These are phyloP conservation scores for Pythium monospermum DNA, from an alignment of 352 stramenopile genomes.

Conservation along the genomic window DNA sequence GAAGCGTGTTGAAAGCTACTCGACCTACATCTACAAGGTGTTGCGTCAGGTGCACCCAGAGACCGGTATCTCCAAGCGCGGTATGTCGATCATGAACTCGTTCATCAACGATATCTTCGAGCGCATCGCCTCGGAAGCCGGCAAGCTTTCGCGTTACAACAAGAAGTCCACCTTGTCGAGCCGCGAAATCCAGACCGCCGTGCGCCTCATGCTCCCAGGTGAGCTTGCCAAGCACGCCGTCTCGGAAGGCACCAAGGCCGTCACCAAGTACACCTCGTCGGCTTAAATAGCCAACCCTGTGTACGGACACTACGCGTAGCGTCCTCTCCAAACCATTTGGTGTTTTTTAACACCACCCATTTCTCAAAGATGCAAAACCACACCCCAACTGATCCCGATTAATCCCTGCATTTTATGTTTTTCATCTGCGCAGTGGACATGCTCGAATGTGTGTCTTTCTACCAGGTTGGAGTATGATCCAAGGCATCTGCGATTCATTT, in stretches of 20 bases:
- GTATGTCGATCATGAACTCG: conserved; percentile 99
- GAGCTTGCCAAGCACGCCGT: conserved; percentile 97
- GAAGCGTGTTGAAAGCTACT: conserved; percentile 88
- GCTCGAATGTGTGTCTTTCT: no score
- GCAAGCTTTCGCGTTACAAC: conserved; percentile 96
- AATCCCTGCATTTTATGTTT: no score
- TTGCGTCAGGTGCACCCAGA: conserved; percentile 95
- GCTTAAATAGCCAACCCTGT: conserved; percentile 41
- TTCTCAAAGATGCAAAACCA: conserved; percentile 26
- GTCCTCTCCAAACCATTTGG: conserved; percentile 27
- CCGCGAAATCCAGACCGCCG: conserved; percentile 97
- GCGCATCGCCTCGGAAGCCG: conserved; percentile 94
- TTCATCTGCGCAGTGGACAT: no score
- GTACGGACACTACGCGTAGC: neutral
- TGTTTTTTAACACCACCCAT: conserved; percentile 88
- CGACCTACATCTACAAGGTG: conserved; percentile 93
- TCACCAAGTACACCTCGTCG: conserved; percentile 90
- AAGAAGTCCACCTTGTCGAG: conserved; percentile 97
- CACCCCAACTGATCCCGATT: neutral
- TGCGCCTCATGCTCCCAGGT: conserved; percentile 86
- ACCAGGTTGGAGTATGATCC: no score
- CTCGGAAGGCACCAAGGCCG: conserved; percentile 96
- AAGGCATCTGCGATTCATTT: no score
- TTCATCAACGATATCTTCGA: conserved; percentile 99
- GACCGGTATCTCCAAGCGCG: conserved; percentile 96